phyloP scores from a whole-genome alignment of 345 rosid genomes.

The Acer campestre region DNA sequence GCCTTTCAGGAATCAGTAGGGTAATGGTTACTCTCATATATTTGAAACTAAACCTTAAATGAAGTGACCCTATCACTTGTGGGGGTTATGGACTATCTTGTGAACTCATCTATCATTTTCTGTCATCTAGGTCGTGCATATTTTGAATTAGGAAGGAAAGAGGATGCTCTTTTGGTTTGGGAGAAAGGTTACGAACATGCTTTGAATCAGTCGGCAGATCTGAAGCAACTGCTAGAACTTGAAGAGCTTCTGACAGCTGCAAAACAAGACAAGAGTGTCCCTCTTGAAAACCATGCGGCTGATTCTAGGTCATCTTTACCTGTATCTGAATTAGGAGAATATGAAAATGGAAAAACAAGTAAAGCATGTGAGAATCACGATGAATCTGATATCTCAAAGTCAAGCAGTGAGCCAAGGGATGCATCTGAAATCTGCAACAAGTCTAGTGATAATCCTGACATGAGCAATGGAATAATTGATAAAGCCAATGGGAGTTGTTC shows the following conservation, averaged over 20 bases:
- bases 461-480: conserved; percentile 24
- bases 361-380: conserved; percentile 29
- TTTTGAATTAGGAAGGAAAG: conserved; percentile 77
- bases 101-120: conserved; percentile 28
- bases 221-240: conserved; percentile 87
- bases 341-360: conserved; percentile 34
- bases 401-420: conserved; percentile 24
- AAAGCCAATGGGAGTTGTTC: conserved; percentile 29
- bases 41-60: not conserved
- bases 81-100: conserved; percentile 9
- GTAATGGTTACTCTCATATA: not conserved
- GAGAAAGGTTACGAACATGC: conserved; percentile 75
- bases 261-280: conserved; percentile 46
- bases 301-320: conserved; percentile 26
- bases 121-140: conserved; percentile 68
- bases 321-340: conserved; percentile 25
- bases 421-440: conserved; percentile 22
- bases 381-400: conserved; percentile 26
- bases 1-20: not conserved
- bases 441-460: conserved; percentile 14
- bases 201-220: conserved; percentile 68
- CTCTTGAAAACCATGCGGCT: conserved; percentile 28
- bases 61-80: not conserved
- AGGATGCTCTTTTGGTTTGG: conserved; percentile 75
- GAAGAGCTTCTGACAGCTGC: conserved; percentile 67